A percentile compares a stretch with the other conserved stretches of the same genome.
These are phyloP conservation scores for Suhomyces canberraensis DNA, from an alignment of 805 yeast genomes.

Conservation along the genomic window DNA sequence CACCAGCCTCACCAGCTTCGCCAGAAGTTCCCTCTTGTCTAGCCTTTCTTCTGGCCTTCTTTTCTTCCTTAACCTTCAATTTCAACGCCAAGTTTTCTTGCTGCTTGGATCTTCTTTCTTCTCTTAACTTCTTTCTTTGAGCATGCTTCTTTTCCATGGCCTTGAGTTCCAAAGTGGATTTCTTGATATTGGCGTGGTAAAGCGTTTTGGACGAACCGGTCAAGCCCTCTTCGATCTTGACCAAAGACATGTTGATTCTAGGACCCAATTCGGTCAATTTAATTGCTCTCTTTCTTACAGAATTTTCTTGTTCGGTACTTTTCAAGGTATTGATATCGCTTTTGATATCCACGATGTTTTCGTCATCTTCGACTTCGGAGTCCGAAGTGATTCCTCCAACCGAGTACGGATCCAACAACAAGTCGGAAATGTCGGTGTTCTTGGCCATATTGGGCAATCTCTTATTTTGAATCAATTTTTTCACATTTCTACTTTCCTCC, in stretches of 20 bases:
- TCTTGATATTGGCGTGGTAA: conserved; percentile 70
- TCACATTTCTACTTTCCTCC: conserved; percentile 69
- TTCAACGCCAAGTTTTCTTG: conserved; percentile 73
- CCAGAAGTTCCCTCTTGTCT: conserved; percentile 36
- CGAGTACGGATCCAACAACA: conserved; percentile 78
- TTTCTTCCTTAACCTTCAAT: conserved; percentile 68
- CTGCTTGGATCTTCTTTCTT: conserved; percentile 72
- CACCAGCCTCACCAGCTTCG: conserved; percentile 25
- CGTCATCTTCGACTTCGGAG: conserved; percentile 92
- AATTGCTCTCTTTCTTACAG: conserved; percentile 71
- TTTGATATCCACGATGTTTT: conserved; percentile 57
- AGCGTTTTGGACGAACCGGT: conserved; percentile 84
- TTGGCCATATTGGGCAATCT: conserved; percentile 66
- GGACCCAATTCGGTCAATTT: conserved; percentile 94
- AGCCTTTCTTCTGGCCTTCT: conserved; percentile 64
- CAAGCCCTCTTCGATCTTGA: conserved; percentile 86
- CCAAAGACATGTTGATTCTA: conserved; percentile 66
- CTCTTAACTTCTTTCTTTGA: conserved; percentile 57
- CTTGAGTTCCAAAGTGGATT: conserved; percentile 57
- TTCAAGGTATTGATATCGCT: conserved; percentile 20
- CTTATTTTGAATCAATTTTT: conserved; percentile 63
- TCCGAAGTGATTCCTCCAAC: conserved; percentile 82
- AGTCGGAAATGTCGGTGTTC: conserved; percentile 76
- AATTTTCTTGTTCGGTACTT: conserved; percentile 14
- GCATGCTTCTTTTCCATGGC: conserved; percentile 67